phyloP scores from a whole-genome alignment of 805 yeast genomes.

The Kuraishia cidri region DNA sequence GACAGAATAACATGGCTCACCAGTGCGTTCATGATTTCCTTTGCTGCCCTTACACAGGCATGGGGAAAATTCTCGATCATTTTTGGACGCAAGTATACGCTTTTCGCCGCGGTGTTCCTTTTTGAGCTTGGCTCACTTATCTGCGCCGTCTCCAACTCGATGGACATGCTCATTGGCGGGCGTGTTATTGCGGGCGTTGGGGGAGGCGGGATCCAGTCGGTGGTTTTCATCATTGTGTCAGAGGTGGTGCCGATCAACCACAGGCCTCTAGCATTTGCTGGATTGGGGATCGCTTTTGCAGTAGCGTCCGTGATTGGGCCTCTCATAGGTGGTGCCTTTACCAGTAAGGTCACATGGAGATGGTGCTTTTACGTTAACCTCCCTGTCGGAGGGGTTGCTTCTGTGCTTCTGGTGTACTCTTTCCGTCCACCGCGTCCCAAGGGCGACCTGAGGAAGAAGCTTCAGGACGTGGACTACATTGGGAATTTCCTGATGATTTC shows the following conservation, averaged over 20 bases:
- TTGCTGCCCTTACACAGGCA: constrained; percentile 42
- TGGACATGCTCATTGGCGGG: constrained; percentile 61
- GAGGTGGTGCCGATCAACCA: constrained; percentile 39
- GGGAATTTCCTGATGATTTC: constrained; percentile 33
- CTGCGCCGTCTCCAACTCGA: constrained; percentile 41
- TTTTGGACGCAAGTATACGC: constrained; percentile 44
- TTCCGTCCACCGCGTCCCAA: constrained; percentile 31
- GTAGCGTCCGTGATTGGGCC: constrained; percentile 54
- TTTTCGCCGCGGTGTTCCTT: constrained; percentile 37
- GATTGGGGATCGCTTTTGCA: constrained; percentile 33
- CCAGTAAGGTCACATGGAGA: constrained; percentile 43
- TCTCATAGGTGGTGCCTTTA: constrained; percentile 56
- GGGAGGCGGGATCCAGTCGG: constrained; percentile 56
- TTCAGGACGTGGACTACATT: constrained; percentile 29
- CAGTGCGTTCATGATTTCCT: constrained; percentile 44
- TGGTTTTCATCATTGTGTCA: constrained; percentile 46
- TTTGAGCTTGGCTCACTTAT: constrained; percentile 59
- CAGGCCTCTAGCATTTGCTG: constrained; percentile 27
- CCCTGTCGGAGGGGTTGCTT: constrained; percentile 51
- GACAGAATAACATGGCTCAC: constrained; percentile 51
- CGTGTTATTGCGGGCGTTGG: constrained; percentile 67
- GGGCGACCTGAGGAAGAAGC: background rate
- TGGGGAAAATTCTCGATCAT: constrained; percentile 52
- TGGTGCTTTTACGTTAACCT: constrained; percentile 71
- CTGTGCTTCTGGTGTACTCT: constrained; percentile 23